Percentiles rank a stretch among this genome's conserved stretches.
phyloP scores from a whole-genome alignment of 805 yeast genomes.

The Cyberlindnera euphorbiiphila region DNA sequence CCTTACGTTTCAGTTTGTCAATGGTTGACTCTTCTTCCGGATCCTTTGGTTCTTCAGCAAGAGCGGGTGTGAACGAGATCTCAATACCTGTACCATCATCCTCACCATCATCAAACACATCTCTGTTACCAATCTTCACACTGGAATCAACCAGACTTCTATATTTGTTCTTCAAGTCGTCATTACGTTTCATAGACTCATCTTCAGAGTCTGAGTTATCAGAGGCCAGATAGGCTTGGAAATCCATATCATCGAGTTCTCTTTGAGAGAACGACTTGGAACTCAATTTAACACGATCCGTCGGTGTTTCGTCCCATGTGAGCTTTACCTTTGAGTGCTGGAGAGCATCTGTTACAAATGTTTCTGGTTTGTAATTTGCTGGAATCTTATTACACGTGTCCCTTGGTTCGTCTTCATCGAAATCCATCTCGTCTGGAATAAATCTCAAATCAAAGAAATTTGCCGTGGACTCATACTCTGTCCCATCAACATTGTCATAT shows the following conservation, averaged over 20 bases:
- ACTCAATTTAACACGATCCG: constrained; percentile 73
- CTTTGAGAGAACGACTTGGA: constrained; percentile 80
- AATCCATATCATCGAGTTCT: constrained; percentile 87
- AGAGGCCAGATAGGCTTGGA: constrained; percentile 86
- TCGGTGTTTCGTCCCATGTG: constrained; percentile 99
- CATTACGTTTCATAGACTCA: constrained; percentile 16
- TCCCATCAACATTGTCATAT: constrained; percentile 86
- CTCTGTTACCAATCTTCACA: constrained; percentile 32
- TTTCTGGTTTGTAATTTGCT: constrained; percentile 67
- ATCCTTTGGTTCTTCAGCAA: constrained; percentile 29
- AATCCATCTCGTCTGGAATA: constrained; percentile 89
- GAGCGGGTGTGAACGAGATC: constrained; percentile 89
- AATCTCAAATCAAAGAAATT: constrained; percentile 89
- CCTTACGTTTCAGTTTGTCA: constrained; percentile 78
- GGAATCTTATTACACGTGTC: constrained; percentile 76
- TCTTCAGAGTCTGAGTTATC: constrained; percentile 59
- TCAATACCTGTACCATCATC: constrained; percentile 70
- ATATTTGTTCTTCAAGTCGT: constrained; percentile 51
- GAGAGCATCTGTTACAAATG: constrained; percentile 89
- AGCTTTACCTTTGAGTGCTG: constrained; percentile 94
- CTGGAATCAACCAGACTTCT: constrained; percentile 49
- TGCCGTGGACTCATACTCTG: constrained; percentile 94
- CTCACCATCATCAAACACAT: constrained; percentile 42
- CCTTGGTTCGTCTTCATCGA: constrained; percentile 70
- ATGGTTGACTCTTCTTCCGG: constrained; percentile 65